Conservation (phyloP, 2,329 filamentous ascomycete species). For the Ploettnerulaceae sp. region DNA sequence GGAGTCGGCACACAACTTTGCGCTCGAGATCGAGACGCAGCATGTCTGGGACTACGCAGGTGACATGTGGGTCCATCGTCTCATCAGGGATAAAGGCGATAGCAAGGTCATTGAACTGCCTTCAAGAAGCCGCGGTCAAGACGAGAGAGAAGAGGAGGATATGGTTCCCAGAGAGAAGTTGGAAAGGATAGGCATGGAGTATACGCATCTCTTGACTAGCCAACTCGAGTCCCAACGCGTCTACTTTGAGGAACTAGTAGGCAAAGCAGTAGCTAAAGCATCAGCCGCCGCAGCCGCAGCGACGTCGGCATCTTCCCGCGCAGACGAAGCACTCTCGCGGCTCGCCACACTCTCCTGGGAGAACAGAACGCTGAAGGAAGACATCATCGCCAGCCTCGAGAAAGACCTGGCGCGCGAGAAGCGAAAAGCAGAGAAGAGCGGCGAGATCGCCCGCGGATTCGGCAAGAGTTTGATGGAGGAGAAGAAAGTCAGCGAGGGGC, state of each 20-base stretch:
- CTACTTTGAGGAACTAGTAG: slow-evolving; percentile 91
- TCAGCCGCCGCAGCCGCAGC: slow-evolving; percentile 65
- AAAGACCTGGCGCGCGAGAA: slow-evolving; percentile 66
- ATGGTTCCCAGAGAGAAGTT: slow-evolving; percentile 65
- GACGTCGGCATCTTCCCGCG: slow-evolving; percentile 52
- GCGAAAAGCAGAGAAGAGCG: slow-evolving; percentile 64
- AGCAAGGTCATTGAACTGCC: slow-evolving; percentile 91
- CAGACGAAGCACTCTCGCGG: slow-evolving; percentile 45
- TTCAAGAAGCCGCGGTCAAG: slow-evolving; percentile 15
- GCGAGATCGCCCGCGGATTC: slow-evolving; percentile 69
- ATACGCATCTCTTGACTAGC: slow-evolving; percentile 86
- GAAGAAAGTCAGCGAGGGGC: slow-evolving; percentile 73
- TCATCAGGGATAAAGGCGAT: slow-evolving; percentile 90
- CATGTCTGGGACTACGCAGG: slow-evolving; percentile 98
- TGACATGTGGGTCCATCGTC: slow-evolving; percentile 90
- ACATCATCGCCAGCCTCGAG: slow-evolving; percentile 65
- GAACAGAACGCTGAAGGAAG: slow-evolving; percentile 42
- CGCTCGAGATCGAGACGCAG: slow-evolving; percentile 87
- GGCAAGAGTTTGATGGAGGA: slow-evolving; percentile 78
- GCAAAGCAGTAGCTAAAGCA: slow-evolving; percentile 85
- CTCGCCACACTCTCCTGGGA: slow-evolving; percentile 49
- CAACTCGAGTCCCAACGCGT: slow-evolving; percentile 89
- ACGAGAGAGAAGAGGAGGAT: slow-evolving; percentile 46
- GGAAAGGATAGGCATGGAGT: slow-evolving; percentile 83
- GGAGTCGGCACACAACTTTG: slow-evolving; percentile 81